A percentile compares a stretch with the other conserved stretches of the same genome.
These are phyloP conservation scores for Heteromeles arbutifolia DNA, from an alignment of 306 rosid species.

Conservation along the genomic window DNA sequence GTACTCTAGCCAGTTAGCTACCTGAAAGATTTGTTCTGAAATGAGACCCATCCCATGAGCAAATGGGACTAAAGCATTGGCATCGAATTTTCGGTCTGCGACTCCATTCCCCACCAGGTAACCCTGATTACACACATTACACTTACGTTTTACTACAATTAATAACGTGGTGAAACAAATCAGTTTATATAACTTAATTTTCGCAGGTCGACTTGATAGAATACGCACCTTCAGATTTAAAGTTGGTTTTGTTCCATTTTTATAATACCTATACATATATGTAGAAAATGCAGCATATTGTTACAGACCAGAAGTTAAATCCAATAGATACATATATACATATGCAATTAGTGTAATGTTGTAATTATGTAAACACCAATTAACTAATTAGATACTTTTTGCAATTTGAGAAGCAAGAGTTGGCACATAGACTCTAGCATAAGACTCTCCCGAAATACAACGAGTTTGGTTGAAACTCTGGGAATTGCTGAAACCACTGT, in stretches of 20 bases:
- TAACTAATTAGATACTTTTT: slow-evolving; percentile 27
- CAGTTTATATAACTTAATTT: neutral
- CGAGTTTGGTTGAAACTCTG: slow-evolving; percentile 61
- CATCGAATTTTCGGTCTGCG: slow-evolving; percentile 51
- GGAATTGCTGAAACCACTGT: slow-evolving; percentile 71
- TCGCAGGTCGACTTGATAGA: neutral
- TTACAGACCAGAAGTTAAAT: neutral
- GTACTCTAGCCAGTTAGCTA: neutral
- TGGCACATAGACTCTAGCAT: slow-evolving; percentile 76
- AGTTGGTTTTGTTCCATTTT: slow-evolving; percentile 33
- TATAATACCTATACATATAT: slow-evolving; percentile 29
- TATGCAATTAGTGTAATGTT: neutral
- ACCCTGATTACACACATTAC: slow-evolving; percentile 33
- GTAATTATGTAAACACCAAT: neutral
- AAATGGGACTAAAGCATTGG: slow-evolving; percentile 68
- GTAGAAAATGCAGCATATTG: neutral
- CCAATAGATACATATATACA: neutral
- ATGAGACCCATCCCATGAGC: slow-evolving; percentile 84
- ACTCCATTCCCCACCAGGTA: slow-evolving; percentile 82
- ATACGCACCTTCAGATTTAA: slow-evolving; percentile 58
- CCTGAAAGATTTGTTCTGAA: slow-evolving; percentile 53
- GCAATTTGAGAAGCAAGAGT: slow-evolving; percentile 57
- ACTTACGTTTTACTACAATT: no score
- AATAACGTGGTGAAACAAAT: neutral
- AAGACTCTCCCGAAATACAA: slow-evolving; percentile 78